Percentiles rank a stretch among this genome's conserved stretches.
phyloP scores from a whole-genome alignment of 2,329 filamentous ascomycete genomes.

The Blumeria graminis region DNA sequence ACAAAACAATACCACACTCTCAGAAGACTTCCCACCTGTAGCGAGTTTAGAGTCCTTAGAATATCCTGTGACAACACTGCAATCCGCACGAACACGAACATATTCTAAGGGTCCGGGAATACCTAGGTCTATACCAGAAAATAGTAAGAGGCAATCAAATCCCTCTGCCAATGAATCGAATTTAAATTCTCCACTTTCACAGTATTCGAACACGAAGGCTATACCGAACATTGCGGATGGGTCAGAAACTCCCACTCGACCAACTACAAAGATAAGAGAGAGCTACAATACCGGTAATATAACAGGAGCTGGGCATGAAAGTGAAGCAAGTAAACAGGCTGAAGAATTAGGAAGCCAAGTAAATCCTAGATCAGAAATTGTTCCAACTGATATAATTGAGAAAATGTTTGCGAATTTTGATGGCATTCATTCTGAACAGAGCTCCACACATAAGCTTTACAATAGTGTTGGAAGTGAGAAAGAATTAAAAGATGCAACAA shows the following conservation, averaged over 20 bases:
- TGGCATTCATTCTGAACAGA: slow-evolving; percentile 35
- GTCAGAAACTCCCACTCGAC: too few species aligned
- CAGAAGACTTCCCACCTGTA: slow-evolving; percentile 45
- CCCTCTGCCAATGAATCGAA: background rate
- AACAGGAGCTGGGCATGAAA: too few species aligned
- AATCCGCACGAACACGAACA: slow-evolving; percentile 24
- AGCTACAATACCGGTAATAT: too few species aligned
- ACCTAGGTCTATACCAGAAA: slow-evolving; percentile 15
- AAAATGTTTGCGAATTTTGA: slow-evolving; percentile 61
- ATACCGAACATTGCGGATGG: too few species aligned
- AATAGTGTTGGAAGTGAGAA: background rate
- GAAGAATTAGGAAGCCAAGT: background rate
- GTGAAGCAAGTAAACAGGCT: background rate
- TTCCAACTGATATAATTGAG: slow-evolving; percentile 22
- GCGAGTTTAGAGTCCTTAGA: slow-evolving; percentile 44
- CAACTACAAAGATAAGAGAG: too few species aligned
- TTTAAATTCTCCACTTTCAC: background rate
- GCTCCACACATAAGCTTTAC: background rate
- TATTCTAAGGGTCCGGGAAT: slow-evolving; percentile 25
- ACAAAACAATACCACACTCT: slow-evolving; percentile 39
- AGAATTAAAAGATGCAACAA: background rate
- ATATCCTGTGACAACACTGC: slow-evolving; percentile 27
- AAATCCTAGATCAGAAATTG: slow-evolving; percentile 3
- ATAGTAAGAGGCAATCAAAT: slow-evolving; percentile 4
- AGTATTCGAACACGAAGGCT: too few species aligned